These are phyloP conservation scores for Colletotrichum sp. DNA, from an alignment of 2,329 filamentous ascomycete species.

Conservation along the genomic window DNA sequence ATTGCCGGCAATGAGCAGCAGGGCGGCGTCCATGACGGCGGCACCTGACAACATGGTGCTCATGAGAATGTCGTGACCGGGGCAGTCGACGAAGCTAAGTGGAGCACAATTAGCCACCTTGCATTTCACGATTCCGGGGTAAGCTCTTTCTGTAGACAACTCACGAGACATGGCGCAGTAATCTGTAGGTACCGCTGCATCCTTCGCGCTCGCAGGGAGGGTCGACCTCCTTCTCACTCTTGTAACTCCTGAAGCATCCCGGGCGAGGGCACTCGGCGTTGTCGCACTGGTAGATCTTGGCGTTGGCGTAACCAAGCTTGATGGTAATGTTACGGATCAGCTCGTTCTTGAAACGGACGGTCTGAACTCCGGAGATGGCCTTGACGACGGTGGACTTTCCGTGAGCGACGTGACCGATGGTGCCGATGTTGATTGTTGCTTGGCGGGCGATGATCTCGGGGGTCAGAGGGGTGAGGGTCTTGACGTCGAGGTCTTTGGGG, in stretches of 20 bases:
- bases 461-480: slow-evolving; percentile 80
- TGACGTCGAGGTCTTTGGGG: slow-evolving; percentile 85
- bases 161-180: slow-evolving; percentile 92
- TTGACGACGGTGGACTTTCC: slow-evolving; percentile 99
- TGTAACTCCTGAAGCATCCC: slow-evolving; percentile 95
- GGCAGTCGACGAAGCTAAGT: slow-evolving; percentile 91
- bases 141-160: slow-evolving; percentile 38
- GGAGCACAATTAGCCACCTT: slow-evolving; percentile 26
- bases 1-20: slow-evolving; percentile 96
- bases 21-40: slow-evolving; percentile 98
- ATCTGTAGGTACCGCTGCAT: slow-evolving; percentile 84
- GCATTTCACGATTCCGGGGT: not conserved
- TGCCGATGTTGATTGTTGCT: slow-evolving; percentile 98
- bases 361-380: slow-evolving; percentile 98
- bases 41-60: slow-evolving; percentile 99
- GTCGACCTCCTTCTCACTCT: slow-evolving; percentile 98
- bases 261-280: slow-evolving; percentile 89
- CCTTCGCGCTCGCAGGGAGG: slow-evolving; percentile 94
- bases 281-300: slow-evolving; percentile 99
- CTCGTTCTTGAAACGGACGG: slow-evolving; percentile 99
- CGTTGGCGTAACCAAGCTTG: slow-evolving; percentile 99
- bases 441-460: slow-evolving; percentile 97
- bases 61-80: slow-evolving; percentile 99
- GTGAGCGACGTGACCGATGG: slow-evolving; percentile 98
- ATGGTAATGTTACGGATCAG: slow-evolving; percentile 99